Evolutionary conservation across 2,329 filamentous ascomycete genomes (phyloP).

Genomic region (Didymella pinodella): DNA sequence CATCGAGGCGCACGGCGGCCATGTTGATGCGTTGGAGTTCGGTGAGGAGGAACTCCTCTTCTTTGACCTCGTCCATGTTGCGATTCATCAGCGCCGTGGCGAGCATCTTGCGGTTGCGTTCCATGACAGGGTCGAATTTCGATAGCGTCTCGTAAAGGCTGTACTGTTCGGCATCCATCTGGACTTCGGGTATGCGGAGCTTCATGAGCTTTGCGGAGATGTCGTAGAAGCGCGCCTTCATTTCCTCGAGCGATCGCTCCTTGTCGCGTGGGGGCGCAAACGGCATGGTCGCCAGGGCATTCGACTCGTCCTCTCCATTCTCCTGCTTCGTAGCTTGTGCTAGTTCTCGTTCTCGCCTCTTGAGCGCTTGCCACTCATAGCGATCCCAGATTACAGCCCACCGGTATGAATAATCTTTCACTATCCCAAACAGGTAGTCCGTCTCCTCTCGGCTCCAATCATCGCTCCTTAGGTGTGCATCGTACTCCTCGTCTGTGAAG

Average conservation of each 20-base stretch:
- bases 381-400: conserved; percentile 94
- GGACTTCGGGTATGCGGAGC: conserved; percentile 49
- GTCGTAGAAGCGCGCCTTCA: conserved; percentile 91
- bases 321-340: conserved; percentile 29
- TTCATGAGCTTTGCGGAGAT: conserved; percentile 67
- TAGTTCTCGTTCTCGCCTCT: conserved; percentile 28
- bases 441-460: conserved; percentile 95
- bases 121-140: conserved; percentile 83
- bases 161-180: conserved; percentile 87
- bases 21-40: conserved; percentile 93
- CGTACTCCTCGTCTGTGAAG: conserved; percentile 89
- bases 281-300: conserved; percentile 43
- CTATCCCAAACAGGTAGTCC: conserved; percentile 82
- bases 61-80: conserved; percentile 85
- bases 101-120: conserved; percentile 82
- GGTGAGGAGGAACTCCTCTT: conserved; percentile 87
- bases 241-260: conserved; percentile 79
- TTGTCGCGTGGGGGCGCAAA: conserved; percentile 56
- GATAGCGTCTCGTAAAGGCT: conserved; percentile 83
- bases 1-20: conserved; percentile 83
- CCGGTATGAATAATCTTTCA: conserved; percentile 80
- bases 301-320: conserved; percentile 30
- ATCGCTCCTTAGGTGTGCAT: conserved; percentile 72
- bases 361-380: conserved; percentile 73
- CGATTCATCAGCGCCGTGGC: conserved; percentile 80